These are phyloP conservation scores for Meyerozyma athensensis DNA, from an alignment of 1,139 yeast species.

Conservation along the genomic window DNA sequence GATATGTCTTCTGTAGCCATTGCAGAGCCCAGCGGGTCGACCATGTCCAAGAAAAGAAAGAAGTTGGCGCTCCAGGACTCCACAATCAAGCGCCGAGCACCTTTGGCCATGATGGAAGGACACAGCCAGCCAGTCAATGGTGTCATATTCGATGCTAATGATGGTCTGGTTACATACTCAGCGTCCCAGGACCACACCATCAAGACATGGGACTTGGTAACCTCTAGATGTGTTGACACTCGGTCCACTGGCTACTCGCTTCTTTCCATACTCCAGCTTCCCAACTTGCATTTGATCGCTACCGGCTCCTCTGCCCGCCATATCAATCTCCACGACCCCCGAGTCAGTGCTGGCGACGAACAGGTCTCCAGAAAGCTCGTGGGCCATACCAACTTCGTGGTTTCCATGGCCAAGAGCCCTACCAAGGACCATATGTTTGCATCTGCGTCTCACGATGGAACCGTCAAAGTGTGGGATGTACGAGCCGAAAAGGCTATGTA, in stretches of 20 bases:
- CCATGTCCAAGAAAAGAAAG: slow-evolving; percentile 86
- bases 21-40: slow-evolving; percentile 53
- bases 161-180: slow-evolving; percentile 80
- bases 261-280: slow-evolving; percentile 66
- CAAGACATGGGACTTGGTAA: slow-evolving; percentile 92
- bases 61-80: slow-evolving; percentile 76
- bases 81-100: slow-evolving; percentile 73
- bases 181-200: slow-evolving; percentile 94
- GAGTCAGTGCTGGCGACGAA: slow-evolving; percentile 40
- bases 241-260: slow-evolving; percentile 86
- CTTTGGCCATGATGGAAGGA: slow-evolving; percentile 70
- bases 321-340: slow-evolving; percentile 88
- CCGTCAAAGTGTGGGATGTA: slow-evolving; percentile 93
- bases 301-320: slow-evolving; percentile 97
- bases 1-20: slow-evolving; percentile 77
- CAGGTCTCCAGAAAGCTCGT: slow-evolving; percentile 57
- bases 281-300: slow-evolving; percentile 65
- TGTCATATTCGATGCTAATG: slow-evolving; percentile 67
- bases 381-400: slow-evolving; percentile 93
- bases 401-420: slow-evolving; percentile 68
- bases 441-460: slow-evolving; percentile 93
- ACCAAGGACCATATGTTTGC: slow-evolving; percentile 75
- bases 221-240: slow-evolving; percentile 79
- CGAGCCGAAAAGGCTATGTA: slow-evolving; percentile 83
- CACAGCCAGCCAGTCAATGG: slow-evolving; percentile 87